These are phyloP conservation scores for Solanum rostratum DNA, from an alignment of 257 asterid genomes.

Conservation along the genomic window DNA sequence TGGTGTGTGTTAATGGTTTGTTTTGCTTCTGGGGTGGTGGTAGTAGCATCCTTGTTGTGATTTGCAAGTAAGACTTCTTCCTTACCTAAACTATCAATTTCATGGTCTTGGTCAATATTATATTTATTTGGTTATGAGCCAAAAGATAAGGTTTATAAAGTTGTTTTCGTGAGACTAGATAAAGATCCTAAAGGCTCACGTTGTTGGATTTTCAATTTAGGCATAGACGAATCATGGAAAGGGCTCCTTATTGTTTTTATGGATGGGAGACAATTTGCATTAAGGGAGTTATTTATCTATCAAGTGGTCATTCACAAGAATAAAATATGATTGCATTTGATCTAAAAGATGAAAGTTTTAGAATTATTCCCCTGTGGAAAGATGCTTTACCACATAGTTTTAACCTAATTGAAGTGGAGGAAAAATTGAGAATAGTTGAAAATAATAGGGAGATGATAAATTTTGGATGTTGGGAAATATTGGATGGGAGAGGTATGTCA, in stretches of 20 bases:
- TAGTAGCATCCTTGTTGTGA: neutral
- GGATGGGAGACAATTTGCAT: neutral
- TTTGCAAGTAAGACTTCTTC: neutral
- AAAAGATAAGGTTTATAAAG: neutral
- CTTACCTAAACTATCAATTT: neutral
- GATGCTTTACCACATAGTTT: neutral
- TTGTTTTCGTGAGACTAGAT: neutral
- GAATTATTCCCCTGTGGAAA: neutral
- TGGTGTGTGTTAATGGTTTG: neutral
- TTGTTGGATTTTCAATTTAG: neutral
- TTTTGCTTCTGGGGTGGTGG: neutral
- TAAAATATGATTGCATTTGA: neutral
- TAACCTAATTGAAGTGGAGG: neutral
- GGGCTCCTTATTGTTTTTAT: neutral
- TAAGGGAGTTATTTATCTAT: neutral
- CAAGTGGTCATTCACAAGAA: neutral
- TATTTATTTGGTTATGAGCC: neutral
- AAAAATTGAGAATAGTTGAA: neutral
- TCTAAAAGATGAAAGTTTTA: neutral
- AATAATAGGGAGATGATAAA: neutral
- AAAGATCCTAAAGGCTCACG: neutral
- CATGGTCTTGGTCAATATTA: neutral
- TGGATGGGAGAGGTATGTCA: neutral
- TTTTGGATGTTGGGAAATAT: neutral
- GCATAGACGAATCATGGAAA: neutral